Base-by-base conservation (phyloP, 441 rosid genomes). In the Populus hybrid region DNA sequence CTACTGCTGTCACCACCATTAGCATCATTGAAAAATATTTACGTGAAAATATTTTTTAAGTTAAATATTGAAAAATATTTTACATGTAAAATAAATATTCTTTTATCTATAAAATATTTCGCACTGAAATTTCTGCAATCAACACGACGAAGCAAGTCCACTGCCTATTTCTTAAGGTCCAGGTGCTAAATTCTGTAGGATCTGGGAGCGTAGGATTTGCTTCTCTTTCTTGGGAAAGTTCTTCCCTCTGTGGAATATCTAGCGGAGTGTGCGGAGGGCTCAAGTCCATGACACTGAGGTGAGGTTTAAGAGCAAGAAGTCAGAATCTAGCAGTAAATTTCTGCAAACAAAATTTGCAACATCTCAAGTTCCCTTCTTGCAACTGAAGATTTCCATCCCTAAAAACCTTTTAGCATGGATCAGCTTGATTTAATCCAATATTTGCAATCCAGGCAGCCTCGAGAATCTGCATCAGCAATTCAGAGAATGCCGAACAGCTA, bases 261-360 rank as follows among this genome's bases (percentile, higher is more conserved):
- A 79, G 61, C 35, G 75, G 66, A 3, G 76, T 36, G 26, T 32
- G 32, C 67, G n/a, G 71, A 50, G 19, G 84, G 70, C 28, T 82
- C 84, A 50, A 86, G 61, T 50, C 86, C 87, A 16, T 24, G 80
- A 84, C 82, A 79, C 35, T 77, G 70, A 65, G 63, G 63, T 19
- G 63, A 7, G 63, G 63, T 57, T 57, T 57, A 57, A 19, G 63
- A 57, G 9, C 63, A 6, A 19, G 63, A 57, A 0, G 63, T 6
- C 63, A 57, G 63, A 57, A 57, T 57, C 63, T 57, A 6, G 23
- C 21, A 6, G 23, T 57, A 57, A 57, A 2, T 57, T 57, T 57
- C 0, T 57, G 63, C 63, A 57, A 57, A 57, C 63, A 57, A 18
- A 57, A 57, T 19, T 57, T 57, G 9, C 3, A 57, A 2, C 9